phyloP scores from a whole-genome alignment of 495 filamentous ascomycete species.

The Staphylotrichum longicolle region DNA sequence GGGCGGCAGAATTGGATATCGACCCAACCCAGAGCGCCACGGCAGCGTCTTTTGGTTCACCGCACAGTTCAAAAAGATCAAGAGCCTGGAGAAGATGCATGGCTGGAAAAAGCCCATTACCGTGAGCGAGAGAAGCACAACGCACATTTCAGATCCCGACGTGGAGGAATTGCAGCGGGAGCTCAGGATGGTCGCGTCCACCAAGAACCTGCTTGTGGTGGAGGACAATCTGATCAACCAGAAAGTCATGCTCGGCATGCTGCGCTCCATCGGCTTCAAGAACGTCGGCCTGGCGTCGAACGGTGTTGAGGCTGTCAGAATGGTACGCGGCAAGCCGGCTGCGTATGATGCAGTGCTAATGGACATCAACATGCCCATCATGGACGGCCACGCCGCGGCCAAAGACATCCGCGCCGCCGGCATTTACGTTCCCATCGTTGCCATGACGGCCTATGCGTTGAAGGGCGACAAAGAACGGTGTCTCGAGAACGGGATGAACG shows the following conservation, averaged over 20 bases:
- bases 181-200: conserved; percentile 24
- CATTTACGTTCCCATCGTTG: conserved; percentile 56
- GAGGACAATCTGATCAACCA: conserved; percentile 65
- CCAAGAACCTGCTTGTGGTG: conserved; percentile 53
- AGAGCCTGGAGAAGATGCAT: conserved; percentile 33
- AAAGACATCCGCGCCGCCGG: conserved; percentile 37
- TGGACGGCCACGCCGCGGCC: conserved; percentile 46
- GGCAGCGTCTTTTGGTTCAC: conserved; percentile 64
- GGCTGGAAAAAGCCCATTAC: conserved; percentile 25
- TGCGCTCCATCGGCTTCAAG: conserved; percentile 54
- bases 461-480: conserved; percentile 59
- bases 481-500: conserved; percentile 60
- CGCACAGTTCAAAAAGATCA: conserved; percentile 48
- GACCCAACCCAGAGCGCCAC: conserved; percentile 49
- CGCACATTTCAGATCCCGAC: conserved; percentile 22
- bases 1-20: conserved; percentile 62
- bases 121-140: conserved; percentile 12
- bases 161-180: conserved; percentile 21
- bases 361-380: conserved; percentile 54
- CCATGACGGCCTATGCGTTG: conserved; percentile 63
- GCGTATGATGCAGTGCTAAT: conserved; percentile 56
- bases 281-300: conserved; percentile 54
- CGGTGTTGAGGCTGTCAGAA: conserved; percentile 55
- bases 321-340: conserved; percentile 50
- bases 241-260: conserved; percentile 59